Base-by-base conservation (phyloP, 164 flowering plant species). In the Nymphaea thermarum region DNA sequence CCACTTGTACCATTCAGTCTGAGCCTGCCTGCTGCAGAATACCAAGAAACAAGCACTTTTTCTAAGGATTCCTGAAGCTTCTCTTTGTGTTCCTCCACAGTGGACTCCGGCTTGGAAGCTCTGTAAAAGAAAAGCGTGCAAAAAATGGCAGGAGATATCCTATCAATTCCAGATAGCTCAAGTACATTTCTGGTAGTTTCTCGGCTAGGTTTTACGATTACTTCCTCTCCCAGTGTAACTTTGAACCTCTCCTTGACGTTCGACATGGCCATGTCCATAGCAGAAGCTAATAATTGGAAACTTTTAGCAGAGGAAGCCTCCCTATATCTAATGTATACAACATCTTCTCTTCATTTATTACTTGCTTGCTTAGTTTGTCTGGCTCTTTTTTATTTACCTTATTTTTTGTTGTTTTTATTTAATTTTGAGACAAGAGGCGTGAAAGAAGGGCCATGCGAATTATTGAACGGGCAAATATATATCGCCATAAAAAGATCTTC, bases 21-120 rank as follows among this genome's bases (percentile, higher is more conserved):
- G 42, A 76, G 65, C 63, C 78, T 76, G 42, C 78, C 78, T 18
- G 75, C 75, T 66, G 73, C 78, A 55, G 78, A 75, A 47, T 51
- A 72, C 78, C 78, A 76, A 57, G 75, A 41, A 76, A 70, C 68
- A 45, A 76, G 43, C 15, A 72, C 71, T 68, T 67, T 67, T 65
- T 70, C 68, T 6, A 76, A 73, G 63, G 73, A 68, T 47, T 59
- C 66, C 42, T 69, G 67, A 4, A 60, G 66, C 66, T 68, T 76
- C 44, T 59, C 69, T 66, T 65, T 8, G 25, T 36, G 25, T 7
- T 61, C 71, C 55, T 60, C 7, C 16, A 60, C 43, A 17, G 61
- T 42, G 2, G 43, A 43, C 25, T 65, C 36, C 66, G 57, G 42
- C 36, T 16, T 64, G 47, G n/a, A 64, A 44, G 68, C 25, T 42